Conservation (phyloP, 75 land plant genomes). For the Larix kaempferi region DNA sequence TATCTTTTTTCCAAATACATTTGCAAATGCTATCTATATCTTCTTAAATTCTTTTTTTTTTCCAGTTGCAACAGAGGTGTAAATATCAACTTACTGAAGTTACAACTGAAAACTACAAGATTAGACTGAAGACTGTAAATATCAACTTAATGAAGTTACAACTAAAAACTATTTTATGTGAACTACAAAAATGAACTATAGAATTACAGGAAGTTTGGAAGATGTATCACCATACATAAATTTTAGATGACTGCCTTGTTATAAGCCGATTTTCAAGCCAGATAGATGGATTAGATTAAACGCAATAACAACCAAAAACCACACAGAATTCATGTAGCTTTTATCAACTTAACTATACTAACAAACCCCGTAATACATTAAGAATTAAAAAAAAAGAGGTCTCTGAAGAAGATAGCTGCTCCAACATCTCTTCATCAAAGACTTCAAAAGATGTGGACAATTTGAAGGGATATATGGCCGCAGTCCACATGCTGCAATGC, state of each 20-base stretch:
- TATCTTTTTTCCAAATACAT: too few species aligned
- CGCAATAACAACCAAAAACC: neutral
- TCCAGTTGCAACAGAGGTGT: too few species aligned
- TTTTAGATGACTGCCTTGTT: neutral
- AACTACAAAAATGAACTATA: neutral
- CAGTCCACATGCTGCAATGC: slow-evolving; percentile 80
- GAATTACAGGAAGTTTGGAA: neutral
- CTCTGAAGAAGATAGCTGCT: slow-evolving; percentile 57
- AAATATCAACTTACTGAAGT: too few species aligned
- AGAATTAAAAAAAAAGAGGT: slow-evolving; percentile 73
- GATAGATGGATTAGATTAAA: neutral
- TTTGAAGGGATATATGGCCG: slow-evolving; percentile 76
- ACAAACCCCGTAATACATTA: slow-evolving; percentile 25
- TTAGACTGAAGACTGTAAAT: too few species aligned
- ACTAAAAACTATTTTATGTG: neutral
- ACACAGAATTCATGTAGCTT: neutral
- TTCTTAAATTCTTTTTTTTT: too few species aligned
- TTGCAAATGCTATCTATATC: too few species aligned
- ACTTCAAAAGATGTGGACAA: slow-evolving; percentile 50
- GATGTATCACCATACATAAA: too few species aligned
- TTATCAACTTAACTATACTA: neutral
- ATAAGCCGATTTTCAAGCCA: slow-evolving; percentile 3
- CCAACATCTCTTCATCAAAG: slow-evolving; percentile 81
- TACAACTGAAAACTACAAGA: too few species aligned
- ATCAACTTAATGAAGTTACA: too few species aligned